Base-by-base conservation (phyloP, 2,329 filamentous ascomycete genomes). In the Ramularia endophylla region DNA sequence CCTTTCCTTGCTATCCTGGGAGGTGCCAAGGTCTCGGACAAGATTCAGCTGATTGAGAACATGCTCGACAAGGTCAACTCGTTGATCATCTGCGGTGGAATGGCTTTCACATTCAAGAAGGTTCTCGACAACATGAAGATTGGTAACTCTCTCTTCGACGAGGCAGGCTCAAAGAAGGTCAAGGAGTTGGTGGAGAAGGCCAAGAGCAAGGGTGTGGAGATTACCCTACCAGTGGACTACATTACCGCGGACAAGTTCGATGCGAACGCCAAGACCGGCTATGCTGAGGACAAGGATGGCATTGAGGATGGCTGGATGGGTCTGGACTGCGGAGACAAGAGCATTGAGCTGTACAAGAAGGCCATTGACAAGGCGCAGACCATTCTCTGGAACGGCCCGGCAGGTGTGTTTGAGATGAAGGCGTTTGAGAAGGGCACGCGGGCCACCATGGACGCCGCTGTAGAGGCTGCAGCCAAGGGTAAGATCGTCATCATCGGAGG, bases 31-130 rank as follows among this genome's bases (percentile, higher is more conserved):
- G 88, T 98, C 56, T 94, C 87, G 32, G 92, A 98, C 79, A 98
- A 98, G 83, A 98, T 98, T 68, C 87, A 95, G 76, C 79, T 98
- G 59, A 97, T 98, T 65, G 89, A 98, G 74, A 98, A 98, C 78
- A 77, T 98, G 54, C 83, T 98, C 56, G 86, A 88, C 70, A 97
- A 98, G 80, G 89, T 98, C 68, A 80, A 98, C 78, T 92, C 83
- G 67, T 79, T 98, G 54, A 85, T 98, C 70, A 84, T 98, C 71
- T 95, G 90, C 67, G 92, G 92, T 64, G 92, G 81, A 60, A 98
- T 98, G 92, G 89, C 92, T 50, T 98, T 97, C 75, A 98, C 92
- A 59, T 98, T 98, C 80, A 97, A 97, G 80, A 98, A 98, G 80
- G 90, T 87, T n/a, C 78, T 97, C 43, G 80, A 95, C 71, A 75